Conservation (phyloP, 108 stramenopile species). For the Nitzschia palea region DNA sequence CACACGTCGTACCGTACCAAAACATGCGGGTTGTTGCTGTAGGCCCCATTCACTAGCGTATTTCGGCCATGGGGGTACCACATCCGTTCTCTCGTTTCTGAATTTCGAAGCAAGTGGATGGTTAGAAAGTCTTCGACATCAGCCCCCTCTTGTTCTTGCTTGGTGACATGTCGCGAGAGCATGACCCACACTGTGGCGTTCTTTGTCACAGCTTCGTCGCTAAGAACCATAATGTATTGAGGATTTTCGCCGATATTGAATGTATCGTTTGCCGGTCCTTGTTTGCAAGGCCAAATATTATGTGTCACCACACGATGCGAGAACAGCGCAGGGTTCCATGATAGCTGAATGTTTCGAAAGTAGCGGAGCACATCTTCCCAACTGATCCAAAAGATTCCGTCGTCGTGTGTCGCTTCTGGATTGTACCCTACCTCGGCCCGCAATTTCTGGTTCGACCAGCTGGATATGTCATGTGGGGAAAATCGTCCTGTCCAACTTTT, state of each 20-base stretch:
- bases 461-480: constrained; percentile 43
- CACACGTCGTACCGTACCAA: constrained; percentile 66
- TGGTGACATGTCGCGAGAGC: constrained; percentile 73
- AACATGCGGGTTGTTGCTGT: constrained; percentile 79
- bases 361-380: constrained; percentile 79
- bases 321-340: constrained; percentile 77
- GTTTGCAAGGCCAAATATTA: constrained; percentile 54
- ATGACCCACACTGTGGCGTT: constrained; percentile 72
- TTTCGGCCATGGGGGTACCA: constrained; percentile 60
- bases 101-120: constrained; percentile 61
- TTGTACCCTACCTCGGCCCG: constrained; percentile 64
- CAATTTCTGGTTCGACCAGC: constrained; percentile 51
- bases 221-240: constrained; percentile 63
- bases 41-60: constrained; percentile 58
- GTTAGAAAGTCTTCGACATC: constrained; percentile 67
- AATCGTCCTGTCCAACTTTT: constrained; percentile 71
- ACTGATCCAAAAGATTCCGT: constrained; percentile 91
- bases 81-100: constrained; percentile 39
- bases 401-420: constrained; percentile 59
- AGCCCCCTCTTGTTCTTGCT: constrained; percentile 74
- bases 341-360: constrained; percentile 74
- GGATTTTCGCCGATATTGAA: constrained; percentile 83
- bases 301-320: constrained; percentile 43
- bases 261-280: constrained; percentile 64
- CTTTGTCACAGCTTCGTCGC: constrained; percentile 53